Evolutionary conservation across 169 alveolate genomes (phyloP).

Genomic region (Eimeria sp.): DNA sequence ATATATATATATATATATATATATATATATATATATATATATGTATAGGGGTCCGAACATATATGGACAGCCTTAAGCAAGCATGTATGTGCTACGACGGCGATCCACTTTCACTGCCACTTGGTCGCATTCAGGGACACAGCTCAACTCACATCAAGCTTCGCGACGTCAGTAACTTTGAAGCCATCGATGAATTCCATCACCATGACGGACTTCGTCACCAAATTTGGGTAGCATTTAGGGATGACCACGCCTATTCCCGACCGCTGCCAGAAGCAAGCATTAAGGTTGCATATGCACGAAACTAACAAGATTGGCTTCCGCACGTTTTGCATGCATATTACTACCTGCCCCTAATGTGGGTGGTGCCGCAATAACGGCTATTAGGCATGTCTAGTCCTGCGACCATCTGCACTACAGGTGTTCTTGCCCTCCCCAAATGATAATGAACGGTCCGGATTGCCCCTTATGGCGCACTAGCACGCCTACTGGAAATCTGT

Average conservation of each 20-base stretch:
- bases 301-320: background rate
- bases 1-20: no score
- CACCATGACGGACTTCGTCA: conserved; percentile 91
- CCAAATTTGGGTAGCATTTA: conserved; percentile 88
- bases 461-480: background rate
- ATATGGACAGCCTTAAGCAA: background rate
- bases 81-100: background rate
- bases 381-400: background rate
- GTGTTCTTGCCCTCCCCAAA: background rate
- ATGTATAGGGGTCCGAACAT: background rate
- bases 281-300: background rate
- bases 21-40: background rate
- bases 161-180: conserved; percentile 92
- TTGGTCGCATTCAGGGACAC: background rate
- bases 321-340: background rate
- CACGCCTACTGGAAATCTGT: background rate
- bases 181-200: conserved; percentile 95
- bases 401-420: background rate
- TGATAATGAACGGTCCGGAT: background rate
- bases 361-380: background rate
- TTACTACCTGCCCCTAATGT: background rate
- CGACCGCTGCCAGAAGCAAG: conserved; percentile 83
- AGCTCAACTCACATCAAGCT: conserved; percentile 85
- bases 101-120: background rate
- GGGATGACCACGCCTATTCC: conserved; percentile 92